Evolutionary conservation across 2,329 filamentous ascomycete species (phyloP).

Genomic region (Cercospora beticola): DNA sequence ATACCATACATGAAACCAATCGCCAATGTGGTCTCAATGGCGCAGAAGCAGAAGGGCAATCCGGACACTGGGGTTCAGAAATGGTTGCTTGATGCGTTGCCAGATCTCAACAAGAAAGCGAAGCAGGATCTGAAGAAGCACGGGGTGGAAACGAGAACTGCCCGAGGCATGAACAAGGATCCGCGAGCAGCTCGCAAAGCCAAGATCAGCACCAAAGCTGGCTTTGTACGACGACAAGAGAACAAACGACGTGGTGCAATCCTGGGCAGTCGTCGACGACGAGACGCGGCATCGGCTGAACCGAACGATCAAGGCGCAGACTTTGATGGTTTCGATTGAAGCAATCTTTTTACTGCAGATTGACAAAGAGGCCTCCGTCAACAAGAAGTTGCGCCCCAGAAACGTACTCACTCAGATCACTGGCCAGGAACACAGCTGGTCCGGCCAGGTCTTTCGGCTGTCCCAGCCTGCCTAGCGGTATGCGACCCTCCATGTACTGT

Average conservation of each 20-base stretch:
- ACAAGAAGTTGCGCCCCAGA: constrained; percentile 81
- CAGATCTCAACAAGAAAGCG: constrained; percentile 77
- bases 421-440: constrained; percentile 81
- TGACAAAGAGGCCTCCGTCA: constrained; percentile 86
- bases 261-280: constrained; percentile 38
- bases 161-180: constrained; percentile 41
- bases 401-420: constrained; percentile 76
- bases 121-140: constrained; percentile 77
- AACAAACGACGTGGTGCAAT: constrained; percentile 56
- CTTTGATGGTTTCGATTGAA: constrained; percentile 46
- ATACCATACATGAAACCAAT: constrained; percentile 86
- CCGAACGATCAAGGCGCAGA: constrained; percentile 35
- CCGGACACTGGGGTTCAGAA: constrained; percentile 63
- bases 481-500: constrained; percentile 75
- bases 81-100: constrained; percentile 86
- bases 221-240: constrained; percentile 68
- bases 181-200: constrained; percentile 51
- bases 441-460: constrained; percentile 73
- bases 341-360: constrained; percentile 63
- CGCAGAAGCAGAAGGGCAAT: constrained; percentile 63
- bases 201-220: constrained; percentile 80
- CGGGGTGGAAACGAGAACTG: constrained; percentile 71
- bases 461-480: constrained; percentile 75
- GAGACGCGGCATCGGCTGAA: constrained; percentile 24
- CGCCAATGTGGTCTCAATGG: constrained; percentile 85